These are phyloP conservation scores for Cytospora piceae DNA, from an alignment of 2,329 filamentous ascomycete species.

Conservation along the genomic window DNA sequence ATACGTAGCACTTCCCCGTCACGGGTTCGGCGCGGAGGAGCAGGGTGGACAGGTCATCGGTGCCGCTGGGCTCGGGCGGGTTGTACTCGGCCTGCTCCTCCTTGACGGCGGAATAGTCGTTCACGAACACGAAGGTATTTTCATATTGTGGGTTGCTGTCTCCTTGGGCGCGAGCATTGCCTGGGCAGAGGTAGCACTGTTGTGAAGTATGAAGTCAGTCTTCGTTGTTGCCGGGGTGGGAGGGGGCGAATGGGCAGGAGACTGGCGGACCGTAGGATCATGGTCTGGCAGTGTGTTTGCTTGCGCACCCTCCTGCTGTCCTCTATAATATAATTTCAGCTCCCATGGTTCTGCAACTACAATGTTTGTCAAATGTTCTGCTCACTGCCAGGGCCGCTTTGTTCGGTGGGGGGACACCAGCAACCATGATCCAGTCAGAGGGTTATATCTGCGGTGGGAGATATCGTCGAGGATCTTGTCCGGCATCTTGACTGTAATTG, in stretches of 20 bases:
- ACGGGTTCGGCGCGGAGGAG: conserved; percentile 84
- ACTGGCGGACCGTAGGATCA: conserved; percentile 65
- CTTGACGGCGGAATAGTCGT: conserved; percentile 97
- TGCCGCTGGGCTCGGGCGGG: conserved; percentile 40
- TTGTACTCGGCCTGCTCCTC: conserved; percentile 84
- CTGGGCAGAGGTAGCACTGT: conserved; percentile 91
- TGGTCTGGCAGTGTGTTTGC: conserved; percentile 75
- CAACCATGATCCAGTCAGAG: conserved; percentile 86
- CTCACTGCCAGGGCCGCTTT: conserved; percentile 97
- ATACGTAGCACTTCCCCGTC: conserved; percentile 94
- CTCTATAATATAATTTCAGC: conserved; percentile 52
- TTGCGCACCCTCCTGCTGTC: conserved; percentile 75
- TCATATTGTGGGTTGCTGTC: conserved; percentile 85
- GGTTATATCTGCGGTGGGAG: conserved; percentile 92
- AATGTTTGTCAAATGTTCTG: conserved; percentile 30
- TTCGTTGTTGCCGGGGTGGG: background rate
- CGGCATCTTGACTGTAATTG: conserved; percentile 56
- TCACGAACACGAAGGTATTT: conserved; percentile 90
- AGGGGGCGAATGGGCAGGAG: background rate
- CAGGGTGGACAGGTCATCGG: conserved; percentile 68
- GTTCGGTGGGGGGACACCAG: conserved; percentile 95
- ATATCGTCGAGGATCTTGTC: conserved; percentile 89
- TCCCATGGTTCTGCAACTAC: background rate
- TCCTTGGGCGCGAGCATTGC: conserved; percentile 86
- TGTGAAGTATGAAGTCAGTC: background rate